Base-by-base conservation (phyloP, 331 rosid species). In the Rosa hybrid region DNA sequence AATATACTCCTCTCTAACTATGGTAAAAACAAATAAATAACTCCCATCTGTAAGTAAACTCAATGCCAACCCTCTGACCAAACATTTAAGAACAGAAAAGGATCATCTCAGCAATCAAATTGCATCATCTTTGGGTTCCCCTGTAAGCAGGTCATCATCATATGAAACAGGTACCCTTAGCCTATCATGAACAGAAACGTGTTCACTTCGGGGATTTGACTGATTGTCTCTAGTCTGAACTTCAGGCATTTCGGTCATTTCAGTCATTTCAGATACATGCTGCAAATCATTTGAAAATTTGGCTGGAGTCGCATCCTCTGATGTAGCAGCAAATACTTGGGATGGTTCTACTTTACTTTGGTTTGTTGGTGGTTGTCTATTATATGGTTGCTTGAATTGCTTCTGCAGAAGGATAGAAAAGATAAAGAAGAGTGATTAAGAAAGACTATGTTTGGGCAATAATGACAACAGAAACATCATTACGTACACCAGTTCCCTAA, bases 81-180 rank as follows among this genome's bases (percentile, higher is more conserved):
- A n/a, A 13, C 25, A 74, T 49, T n/a, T 11, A 18, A 42, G 50
- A 39, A 41, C 27, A 75, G 5, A 60, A 60, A 10, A 6, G 9
- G 7, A 44, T 27, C 39, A 39, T 57, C 27, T 49, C 14, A 5
- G 50, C 48, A 2, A 59, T 85, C 79, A 86, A 75, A 64, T 63
- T 60, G 88, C 80, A 78, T 74, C 82, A 68, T 83, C 83, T 65
- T 71, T 80, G 23, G 69, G 71, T 46, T 8, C 84, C 72, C 74
- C 88, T 74, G 87, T 87, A 21, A 94, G 93, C 64, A 94, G 85
- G 44, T 85, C 92, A 74, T 94, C 97, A 53, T 90, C 98, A 77
- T 94, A 92, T 13, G 97, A 90, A 77, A 91, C 92, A 30, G 94
- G 94, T 51, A 82, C 46, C 88, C 98, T 88, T 81, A 94, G 79